These are phyloP conservation scores for Neurospora sp. DNA, from an alignment of 495 filamentous ascomycete genomes.

Conservation along the genomic window DNA sequence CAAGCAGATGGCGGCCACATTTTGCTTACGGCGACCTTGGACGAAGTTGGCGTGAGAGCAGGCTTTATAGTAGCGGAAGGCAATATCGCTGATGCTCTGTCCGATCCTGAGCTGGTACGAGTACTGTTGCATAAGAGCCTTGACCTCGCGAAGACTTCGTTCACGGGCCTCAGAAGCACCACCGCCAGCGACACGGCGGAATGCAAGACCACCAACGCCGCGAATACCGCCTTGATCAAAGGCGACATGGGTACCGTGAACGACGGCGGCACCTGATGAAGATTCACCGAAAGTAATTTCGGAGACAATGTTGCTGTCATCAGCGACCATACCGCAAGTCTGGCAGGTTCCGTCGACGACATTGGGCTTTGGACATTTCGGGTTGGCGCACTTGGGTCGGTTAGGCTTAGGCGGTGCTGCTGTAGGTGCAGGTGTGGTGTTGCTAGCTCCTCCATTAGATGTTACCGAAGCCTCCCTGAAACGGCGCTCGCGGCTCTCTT, in stretches of 20 bases:
- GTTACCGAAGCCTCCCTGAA: conserved; percentile 16
- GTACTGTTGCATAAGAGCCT: conserved; percentile 33
- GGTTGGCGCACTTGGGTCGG: conserved; percentile 19
- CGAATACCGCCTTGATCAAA: conserved; percentile 57
- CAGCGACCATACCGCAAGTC: conserved; percentile 71
- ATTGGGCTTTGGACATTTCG: conserved; percentile 25
- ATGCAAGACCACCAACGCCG: conserved; percentile 31
- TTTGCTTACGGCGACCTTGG: conserved; percentile 75
- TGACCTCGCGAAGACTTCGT: conserved; percentile 56
- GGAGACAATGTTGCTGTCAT: conserved; percentile 77
- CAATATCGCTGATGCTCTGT: conserved; percentile 49
- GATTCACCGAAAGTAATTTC: conserved; percentile 86
- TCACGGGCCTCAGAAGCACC: conserved; percentile 46
- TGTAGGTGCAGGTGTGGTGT: neutral
- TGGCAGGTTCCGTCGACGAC: conserved; percentile 56
- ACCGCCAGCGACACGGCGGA: conserved; percentile 27
- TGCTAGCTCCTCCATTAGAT: neutral
- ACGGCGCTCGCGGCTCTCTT: conserved; percentile 16
- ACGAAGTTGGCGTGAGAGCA: conserved; percentile 72
- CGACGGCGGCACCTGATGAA: conserved; percentile 72
- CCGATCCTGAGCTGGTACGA: conserved; percentile 44
- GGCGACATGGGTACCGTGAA: conserved; percentile 79
- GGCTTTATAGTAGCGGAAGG: conserved; percentile 65
- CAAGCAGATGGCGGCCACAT: conserved; percentile 74
- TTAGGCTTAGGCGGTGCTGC: neutral